Evolutionary conservation across 306 rosid species (phyloP), one percentile per base, ranked within the genome.

Genomic region (Glycine soja): DNA sequence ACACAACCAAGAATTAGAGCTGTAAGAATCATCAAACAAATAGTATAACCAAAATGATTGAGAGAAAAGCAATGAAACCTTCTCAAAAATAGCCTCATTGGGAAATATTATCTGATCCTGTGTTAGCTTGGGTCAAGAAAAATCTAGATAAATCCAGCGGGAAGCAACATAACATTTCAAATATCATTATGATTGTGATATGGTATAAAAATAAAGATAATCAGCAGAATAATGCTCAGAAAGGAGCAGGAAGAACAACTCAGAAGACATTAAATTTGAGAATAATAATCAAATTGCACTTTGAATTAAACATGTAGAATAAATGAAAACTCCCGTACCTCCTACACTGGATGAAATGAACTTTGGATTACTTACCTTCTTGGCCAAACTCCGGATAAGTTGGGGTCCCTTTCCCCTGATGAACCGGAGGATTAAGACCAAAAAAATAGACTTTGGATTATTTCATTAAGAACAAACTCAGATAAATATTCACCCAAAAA

Each of bases 81-180:
- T 90, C 87, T 92, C 98, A 82, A 95, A 92, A 84, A 87, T 81
- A 75, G 98, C 98, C 85, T 95, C 98, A 43, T 89, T 91, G 15
- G 98, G 98, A 87, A 95, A 92, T 66, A 95, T 83, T 82, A 95
- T 95, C 82, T 95, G 98, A 85, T 95, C 97, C 98, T 95, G 81
- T 70, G 76, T 84, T 75, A 81, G 52, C 71, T 77, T 63, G 62
- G 70, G 87, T 95, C 80, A 95, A 92, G 93, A 80, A 91, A 81
- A 86, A 68, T 50, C 56, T 70, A 80, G 32, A 73, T 11, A 81
- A 19, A 36, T 47, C 74, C 71, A 24, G 75, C 46, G 71, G 52
- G 56, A 76, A 65, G 77, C 47, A 82, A 56, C 51, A 84, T 4
- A 72, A 38, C 50, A 3, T 68, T 46, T 50, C 34, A 65, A 42